These are phyloP conservation scores for Eurotiales sp. DNA, from an alignment of 2,329 filamentous ascomycete species.

Conservation along the genomic window DNA sequence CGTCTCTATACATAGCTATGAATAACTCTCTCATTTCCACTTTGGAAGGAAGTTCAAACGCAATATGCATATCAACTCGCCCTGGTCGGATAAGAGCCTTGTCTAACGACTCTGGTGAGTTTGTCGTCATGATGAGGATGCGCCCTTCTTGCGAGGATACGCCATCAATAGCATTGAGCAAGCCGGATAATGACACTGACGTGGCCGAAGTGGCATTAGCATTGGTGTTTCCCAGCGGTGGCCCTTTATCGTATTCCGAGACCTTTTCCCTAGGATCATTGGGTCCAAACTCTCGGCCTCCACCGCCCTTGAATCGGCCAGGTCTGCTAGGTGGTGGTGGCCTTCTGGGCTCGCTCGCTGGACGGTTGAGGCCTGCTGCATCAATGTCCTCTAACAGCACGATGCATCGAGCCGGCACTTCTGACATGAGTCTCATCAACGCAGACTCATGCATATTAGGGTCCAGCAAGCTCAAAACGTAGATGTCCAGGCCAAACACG, in stretches of 20 bases:
- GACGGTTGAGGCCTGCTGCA: conserved; percentile 53
- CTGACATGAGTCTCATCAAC: conserved; percentile 56
- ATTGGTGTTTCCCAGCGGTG: not conserved
- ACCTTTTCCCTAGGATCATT: too few relatives aligned
- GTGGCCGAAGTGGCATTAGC: conserved; percentile 14
- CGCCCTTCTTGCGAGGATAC: conserved; percentile 74
- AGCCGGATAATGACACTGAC: conserved; percentile 64
- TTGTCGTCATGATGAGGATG: conserved; percentile 79
- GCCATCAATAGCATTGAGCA: conserved; percentile 79
- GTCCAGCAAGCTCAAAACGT: conserved; percentile 60
- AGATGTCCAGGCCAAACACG: conserved; percentile 63
- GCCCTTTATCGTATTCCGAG: not conserved
- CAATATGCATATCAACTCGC: conserved; percentile 66
- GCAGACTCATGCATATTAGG: conserved; percentile 60
- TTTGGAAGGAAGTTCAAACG: conserved; percentile 43
- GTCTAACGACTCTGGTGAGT: conserved; percentile 68
- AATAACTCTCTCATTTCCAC: conserved; percentile 28
- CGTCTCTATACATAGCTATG: conserved; percentile 26
- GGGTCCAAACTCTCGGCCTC: not conserved
- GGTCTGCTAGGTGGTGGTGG: not conserved
- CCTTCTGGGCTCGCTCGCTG: conserved; percentile 24
- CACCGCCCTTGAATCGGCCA: not conserved
- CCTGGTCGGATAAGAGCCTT: conserved; percentile 69
- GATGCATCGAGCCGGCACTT: conserved; percentile 60
- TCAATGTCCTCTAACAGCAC: conserved; percentile 69